Base-by-base conservation (phyloP, 495 filamentous ascomycete species). In the Lasiosphaeris hirsuta region DNA sequence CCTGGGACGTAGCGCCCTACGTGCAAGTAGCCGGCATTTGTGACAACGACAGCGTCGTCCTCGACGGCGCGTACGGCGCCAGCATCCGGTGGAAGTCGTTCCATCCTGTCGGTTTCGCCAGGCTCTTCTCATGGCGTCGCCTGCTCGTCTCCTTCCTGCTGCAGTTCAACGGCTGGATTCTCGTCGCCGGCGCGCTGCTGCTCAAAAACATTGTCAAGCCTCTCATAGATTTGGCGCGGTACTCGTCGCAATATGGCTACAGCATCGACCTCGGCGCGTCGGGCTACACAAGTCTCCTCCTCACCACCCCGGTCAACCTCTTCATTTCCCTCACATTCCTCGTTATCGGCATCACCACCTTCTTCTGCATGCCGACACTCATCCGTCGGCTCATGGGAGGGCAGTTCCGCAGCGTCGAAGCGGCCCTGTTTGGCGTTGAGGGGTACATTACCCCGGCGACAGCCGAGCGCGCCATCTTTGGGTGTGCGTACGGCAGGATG, bases 391-490 rank as follows among this genome's bases (percentile, higher is more conserved):
- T 39, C 14, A 19, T 47, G 4, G 56, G 56, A 14, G 56, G 56
- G 40, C 51, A 58, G 56, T 46, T 58, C 30, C 9, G 13, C 38
- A 51, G 46, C 19, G 55, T 57, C 17, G 35, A 50, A 46, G 60
- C 63, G 13, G 45, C 37, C 39, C 41, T 72, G n/a, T 62, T 72
- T 23, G 64, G 61, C 4, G 40, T 72, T 23, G 69, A 72, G 57
- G 66, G 59, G 10, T 57, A 62, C 33, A 23, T 59, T 10, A 50
- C 55, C 23, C n/a, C 61, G 36, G 55, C 46, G 0, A 51, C 58
- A 4, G 52, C 70, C 5, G 71, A 72, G 50, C 35, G 51, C 9
- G 15, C 45, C n/a, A 49, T 71, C 19, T 68, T 70, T 46, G 65
- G 69, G 17, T 55, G 58, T 15, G 2, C 37, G 18, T 61, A 61